Evolutionary conservation across 441 rosid genomes (phyloP).

Genomic region (Bocquillonia castaneifolia): DNA sequence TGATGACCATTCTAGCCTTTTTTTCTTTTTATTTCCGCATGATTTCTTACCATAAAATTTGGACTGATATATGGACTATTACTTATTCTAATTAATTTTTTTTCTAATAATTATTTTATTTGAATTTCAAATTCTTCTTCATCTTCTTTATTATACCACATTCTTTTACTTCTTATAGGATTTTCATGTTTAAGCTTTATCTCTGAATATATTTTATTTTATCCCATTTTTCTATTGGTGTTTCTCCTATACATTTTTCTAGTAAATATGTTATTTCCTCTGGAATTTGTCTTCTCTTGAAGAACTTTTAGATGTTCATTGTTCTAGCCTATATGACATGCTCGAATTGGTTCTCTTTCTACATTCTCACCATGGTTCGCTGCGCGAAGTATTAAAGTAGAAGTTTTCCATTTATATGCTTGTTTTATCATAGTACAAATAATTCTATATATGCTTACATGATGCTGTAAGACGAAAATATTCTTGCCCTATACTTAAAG

Average conservation of each 20-base stretch:
- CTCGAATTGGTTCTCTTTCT: not conserved
- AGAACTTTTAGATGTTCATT: too few species aligned
- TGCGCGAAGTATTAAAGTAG: not conserved
- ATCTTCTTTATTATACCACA: not conserved
- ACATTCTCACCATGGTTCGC: not conserved
- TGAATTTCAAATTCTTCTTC: not conserved
- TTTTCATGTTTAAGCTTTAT: not conserved
- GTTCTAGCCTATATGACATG: too few species aligned
- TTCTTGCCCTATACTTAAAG: not conserved
- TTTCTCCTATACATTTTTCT: not conserved
- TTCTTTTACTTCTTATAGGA: not conserved
- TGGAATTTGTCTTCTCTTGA: not conserved
- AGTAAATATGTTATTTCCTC: not conserved
- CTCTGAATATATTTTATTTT: not conserved
- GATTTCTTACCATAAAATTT: not conserved
- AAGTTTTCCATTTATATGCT: not conserved
- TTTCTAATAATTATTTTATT: not conserved
- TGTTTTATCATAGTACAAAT: not conserved
- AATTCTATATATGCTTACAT: not conserved
- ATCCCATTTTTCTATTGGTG: not conserved
- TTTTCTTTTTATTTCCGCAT: not conserved
- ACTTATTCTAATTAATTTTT: not conserved
- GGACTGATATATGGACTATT: not conserved
- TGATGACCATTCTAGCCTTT: not conserved
- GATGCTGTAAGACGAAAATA: not conserved